Evolutionary conservation across 495 filamentous ascomycete species (phyloP).

Genomic region (Penicillium ucsense): DNA sequence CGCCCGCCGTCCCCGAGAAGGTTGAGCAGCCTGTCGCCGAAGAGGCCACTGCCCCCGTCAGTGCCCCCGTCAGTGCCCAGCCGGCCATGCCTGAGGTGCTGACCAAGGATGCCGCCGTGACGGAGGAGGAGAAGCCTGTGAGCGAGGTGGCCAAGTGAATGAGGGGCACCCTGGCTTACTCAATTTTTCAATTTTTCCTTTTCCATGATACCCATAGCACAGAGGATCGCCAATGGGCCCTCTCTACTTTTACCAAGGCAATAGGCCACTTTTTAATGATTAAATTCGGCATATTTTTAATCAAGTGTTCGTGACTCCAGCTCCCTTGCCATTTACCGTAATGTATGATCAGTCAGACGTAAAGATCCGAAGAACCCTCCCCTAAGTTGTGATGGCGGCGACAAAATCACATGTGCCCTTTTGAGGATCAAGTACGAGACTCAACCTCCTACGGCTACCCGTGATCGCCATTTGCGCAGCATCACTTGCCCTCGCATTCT

Average conservation of each 20-base stretch:
- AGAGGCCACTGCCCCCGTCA: conserved; percentile 2
- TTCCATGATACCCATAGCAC: conserved; percentile 23
- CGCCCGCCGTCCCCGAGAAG: conserved; percentile 1
- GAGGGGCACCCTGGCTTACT: neutral
- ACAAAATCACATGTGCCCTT: no score
- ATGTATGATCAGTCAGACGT: no score
- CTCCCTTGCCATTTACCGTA: no score
- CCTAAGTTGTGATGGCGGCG: no score
- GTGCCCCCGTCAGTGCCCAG: neutral
- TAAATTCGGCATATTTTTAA: no score
- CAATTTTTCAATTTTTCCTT: conserved; percentile 2
- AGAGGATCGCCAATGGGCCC: conserved; percentile 5
- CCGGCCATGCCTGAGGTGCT: conserved; percentile 3
- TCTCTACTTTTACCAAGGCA: conserved; percentile 10
- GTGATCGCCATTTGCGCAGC: conserved; percentile 8
- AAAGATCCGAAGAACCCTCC: no score
- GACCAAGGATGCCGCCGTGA: neutral
- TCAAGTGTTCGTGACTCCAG: no score
- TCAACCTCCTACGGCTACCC: no score
- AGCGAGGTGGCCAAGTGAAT: conserved; percentile 20
- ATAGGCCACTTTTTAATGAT: neutral
- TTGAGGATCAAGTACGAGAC: no score
- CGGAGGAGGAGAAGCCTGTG: conserved; percentile 9
- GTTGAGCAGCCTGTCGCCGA: conserved; percentile 6
- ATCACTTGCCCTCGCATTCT: conserved; percentile 5